Evolutionary conservation across 2,329 filamentous ascomycete genomes (phyloP).

Genomic region (Colletotrichum horii): DNA sequence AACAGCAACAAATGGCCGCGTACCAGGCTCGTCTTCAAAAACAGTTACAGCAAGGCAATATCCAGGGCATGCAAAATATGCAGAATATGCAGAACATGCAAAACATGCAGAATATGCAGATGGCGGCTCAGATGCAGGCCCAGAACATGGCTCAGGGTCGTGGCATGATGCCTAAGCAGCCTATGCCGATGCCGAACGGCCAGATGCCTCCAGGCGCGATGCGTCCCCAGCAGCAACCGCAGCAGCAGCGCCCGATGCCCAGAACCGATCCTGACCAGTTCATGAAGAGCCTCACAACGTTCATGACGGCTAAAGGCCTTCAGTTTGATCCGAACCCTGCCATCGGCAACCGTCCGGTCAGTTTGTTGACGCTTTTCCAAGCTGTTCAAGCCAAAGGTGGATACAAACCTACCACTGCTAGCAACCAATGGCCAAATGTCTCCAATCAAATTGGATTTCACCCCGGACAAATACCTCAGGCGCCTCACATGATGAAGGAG

Average conservation of each 20-base stretch:
- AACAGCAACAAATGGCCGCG: conserved; percentile 75
- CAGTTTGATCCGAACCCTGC: conserved; percentile 77
- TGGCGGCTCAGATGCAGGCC: conserved; percentile 57
- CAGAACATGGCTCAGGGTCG: conserved; percentile 44
- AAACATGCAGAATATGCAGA: conserved; percentile 44
- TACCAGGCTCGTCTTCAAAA: conserved; percentile 87
- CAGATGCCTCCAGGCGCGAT: conserved; percentile 56
- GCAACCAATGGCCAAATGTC: conserved; percentile 76
- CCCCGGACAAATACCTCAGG: conserved; percentile 67
- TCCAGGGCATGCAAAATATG: conserved; percentile 50
- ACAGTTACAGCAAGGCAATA: conserved; percentile 68
- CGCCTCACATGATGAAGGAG: conserved; percentile 71
- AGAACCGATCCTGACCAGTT: conserved; percentile 68
- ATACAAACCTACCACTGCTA: conserved; percentile 73
- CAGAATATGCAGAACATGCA: conserved; percentile 44
- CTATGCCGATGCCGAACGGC: conserved; percentile 58
- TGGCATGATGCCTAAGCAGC: conserved; percentile 60
- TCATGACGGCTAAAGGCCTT: conserved; percentile 77
- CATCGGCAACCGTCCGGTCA: conserved; percentile 75
- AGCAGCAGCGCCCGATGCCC: conserved; percentile 40
- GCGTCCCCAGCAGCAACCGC: conserved; percentile 52
- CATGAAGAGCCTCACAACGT: conserved; percentile 76
- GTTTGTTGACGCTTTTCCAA: conserved; percentile 79
- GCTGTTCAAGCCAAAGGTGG: conserved; percentile 77
- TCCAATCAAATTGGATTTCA: conserved; percentile 68